Percentiles rank a stretch among this genome's conserved stretches.
Conservation (phyloP, 2,329 filamentous ascomycete genomes). For the Apiospora sp. region DNA sequence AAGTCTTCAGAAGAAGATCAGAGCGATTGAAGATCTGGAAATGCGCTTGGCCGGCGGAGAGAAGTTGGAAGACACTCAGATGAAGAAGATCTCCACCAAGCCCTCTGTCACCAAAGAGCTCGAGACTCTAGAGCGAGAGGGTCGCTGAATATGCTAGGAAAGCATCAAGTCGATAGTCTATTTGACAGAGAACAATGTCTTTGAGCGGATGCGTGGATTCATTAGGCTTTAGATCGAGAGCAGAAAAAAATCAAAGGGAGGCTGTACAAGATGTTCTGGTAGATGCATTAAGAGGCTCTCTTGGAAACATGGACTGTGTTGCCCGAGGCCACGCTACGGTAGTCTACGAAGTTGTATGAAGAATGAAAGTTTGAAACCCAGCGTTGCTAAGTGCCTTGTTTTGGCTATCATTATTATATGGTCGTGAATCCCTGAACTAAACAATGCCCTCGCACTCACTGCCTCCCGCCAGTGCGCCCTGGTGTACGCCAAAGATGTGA, state of each 20-base stretch:
- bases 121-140: slow-evolving; percentile 60
- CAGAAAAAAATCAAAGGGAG: neutral
- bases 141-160: neutral
- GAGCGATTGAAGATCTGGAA: slow-evolving; percentile 97
- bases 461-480: neutral
- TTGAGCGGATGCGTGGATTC: neutral
- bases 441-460: too few relatives aligned
- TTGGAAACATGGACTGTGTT: slow-evolving; percentile 13
- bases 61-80: slow-evolving; percentile 97
- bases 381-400: neutral
- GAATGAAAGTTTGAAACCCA: neutral
- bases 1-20: slow-evolving; percentile 93
- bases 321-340: slow-evolving; percentile 3
- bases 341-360: slow-evolving; percentile 14
- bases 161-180: neutral
- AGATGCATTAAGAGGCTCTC: slow-evolving; percentile 2
- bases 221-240: neutral
- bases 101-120: slow-evolving; percentile 84
- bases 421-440: neutral
- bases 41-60: slow-evolving; percentile 94
- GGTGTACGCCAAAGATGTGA: neutral
- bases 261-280: slow-evolving; percentile 3
- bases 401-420: neutral
- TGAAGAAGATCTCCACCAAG: slow-evolving; percentile 98
- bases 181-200: neutral